Evolutionary conservation across 1,284 basidiomycete genomes (phyloP).

Genomic region (Ganoderma boninense): DNA sequence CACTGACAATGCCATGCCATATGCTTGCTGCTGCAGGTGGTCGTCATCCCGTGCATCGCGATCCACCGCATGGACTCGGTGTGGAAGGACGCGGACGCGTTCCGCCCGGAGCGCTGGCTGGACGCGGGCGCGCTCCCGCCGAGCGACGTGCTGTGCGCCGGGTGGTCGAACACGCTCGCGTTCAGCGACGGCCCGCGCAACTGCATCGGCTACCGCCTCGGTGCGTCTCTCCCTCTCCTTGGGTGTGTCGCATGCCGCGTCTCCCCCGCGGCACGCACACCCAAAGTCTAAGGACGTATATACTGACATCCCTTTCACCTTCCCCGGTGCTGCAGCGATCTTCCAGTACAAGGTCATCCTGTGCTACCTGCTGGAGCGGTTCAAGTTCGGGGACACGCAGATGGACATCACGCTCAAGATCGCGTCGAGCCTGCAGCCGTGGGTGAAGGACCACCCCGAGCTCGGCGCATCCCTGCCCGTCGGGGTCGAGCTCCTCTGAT

Average conservation of each 20-base stretch:
- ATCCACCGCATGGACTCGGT: slow-evolving; percentile 35
- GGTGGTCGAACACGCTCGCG: slow-evolving; percentile 26
- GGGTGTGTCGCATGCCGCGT: too few relatives aligned
- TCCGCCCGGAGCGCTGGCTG: slow-evolving; percentile 35
- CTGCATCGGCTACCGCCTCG: slow-evolving; percentile 28
- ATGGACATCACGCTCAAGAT: slow-evolving; percentile 22
- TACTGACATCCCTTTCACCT: too few relatives aligned
- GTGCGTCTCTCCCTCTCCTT: slow-evolving; percentile 11
- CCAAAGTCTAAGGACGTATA: too few relatives aligned
- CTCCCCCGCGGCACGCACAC: too few relatives aligned
- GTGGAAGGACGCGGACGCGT: slow-evolving; percentile 42
- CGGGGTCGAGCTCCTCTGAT: slow-evolving; percentile 12
- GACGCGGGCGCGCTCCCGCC: slow-evolving; percentile 7
- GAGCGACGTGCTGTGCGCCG: slow-evolving; percentile 17
- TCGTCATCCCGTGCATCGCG: slow-evolving; percentile 37
- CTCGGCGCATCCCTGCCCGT: slow-evolving; percentile 12
- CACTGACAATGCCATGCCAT: too few relatives aligned
- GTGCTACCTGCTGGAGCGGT: slow-evolving; percentile 16
- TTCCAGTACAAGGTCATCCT: slow-evolving; percentile 25
- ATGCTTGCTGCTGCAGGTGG: slow-evolving; percentile 17
- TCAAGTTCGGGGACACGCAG: slow-evolving; percentile 20
- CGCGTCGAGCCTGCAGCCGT: slow-evolving; percentile 27
- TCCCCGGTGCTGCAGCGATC: slow-evolving; percentile 7
- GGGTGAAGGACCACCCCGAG: slow-evolving; percentile 17
- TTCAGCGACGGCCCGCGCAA: slow-evolving; percentile 32